These are phyloP conservation scores for Wickerhamiella infanticola DNA, from an alignment of 1,139 yeast genomes.

Conservation along the genomic window DNA sequence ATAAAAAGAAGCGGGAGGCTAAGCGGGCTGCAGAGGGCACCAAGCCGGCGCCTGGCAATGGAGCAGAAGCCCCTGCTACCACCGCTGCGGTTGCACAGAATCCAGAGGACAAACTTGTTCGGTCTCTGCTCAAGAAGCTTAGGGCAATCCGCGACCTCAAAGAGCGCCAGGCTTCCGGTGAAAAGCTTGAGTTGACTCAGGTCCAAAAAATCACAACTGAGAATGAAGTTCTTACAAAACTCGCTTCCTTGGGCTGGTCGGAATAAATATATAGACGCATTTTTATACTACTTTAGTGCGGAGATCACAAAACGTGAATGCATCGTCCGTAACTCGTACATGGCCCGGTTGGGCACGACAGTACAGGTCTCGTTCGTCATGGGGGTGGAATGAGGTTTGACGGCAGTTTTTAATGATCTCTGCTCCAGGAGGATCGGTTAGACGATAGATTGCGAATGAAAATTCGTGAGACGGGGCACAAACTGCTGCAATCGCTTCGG, in stretches of 20 bases:
- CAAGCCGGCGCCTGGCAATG: slow-evolving; percentile 13
- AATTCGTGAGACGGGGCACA: slow-evolving; percentile 38
- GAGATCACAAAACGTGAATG: slow-evolving; percentile 30
- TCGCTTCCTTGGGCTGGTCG: slow-evolving; percentile 59
- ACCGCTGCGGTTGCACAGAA: slow-evolving; percentile 15
- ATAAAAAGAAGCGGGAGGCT: slow-evolving; percentile 57
- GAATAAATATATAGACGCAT: slow-evolving; percentile 9
- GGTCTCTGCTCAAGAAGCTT: slow-evolving; percentile 79
- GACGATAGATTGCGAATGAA: slow-evolving; percentile 38
- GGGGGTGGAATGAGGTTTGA: slow-evolving; percentile 40
- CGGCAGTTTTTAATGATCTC: slow-evolving; percentile 35
- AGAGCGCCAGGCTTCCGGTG: slow-evolving; percentile 71
- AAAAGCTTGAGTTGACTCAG: slow-evolving; percentile 84
- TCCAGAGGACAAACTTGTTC: slow-evolving; percentile 78
- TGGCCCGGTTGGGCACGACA: slow-evolving; percentile 37
- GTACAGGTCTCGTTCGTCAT: slow-evolving; percentile 32
- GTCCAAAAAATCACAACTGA: slow-evolving; percentile 79
- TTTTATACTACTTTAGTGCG: slow-evolving; percentile 2
- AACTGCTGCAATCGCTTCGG: slow-evolving; percentile 49
- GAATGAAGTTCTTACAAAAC: slow-evolving; percentile 57
- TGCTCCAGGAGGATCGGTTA: slow-evolving; percentile 48
- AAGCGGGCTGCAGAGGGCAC: slow-evolving; percentile 28
- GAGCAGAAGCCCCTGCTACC: slow-evolving; percentile 12
- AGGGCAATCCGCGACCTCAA: slow-evolving; percentile 87
- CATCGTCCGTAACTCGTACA: slow-evolving; percentile 30